Conservation (phyloP, 768 basidiomycete genomes). For the Mycena leptocephala region DNA sequence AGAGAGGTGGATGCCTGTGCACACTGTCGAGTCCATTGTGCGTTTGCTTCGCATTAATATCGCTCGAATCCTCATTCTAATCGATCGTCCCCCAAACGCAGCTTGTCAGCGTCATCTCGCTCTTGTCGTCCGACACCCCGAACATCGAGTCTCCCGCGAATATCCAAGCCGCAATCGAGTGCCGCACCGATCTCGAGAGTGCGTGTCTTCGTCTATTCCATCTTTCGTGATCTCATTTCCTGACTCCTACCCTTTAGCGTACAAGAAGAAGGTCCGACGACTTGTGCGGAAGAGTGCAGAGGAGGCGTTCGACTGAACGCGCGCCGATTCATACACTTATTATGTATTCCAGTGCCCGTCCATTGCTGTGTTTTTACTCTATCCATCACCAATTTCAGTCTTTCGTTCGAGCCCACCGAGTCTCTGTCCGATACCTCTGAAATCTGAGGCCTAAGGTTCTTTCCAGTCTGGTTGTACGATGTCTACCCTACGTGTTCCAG, state of each 20-base stretch:
- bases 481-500: too few relatives aligned
- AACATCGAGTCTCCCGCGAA: constrained; percentile 97
- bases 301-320: constrained; percentile 81
- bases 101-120: constrained; percentile 97
- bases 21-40: constrained; percentile 97
- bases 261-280: constrained; percentile 97
- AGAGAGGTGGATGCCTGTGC: constrained; percentile 98
- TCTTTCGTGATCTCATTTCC: constrained; percentile 32
- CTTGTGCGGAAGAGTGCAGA: constrained; percentile 92
- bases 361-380: constrained; percentile 31
- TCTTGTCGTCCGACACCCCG: constrained; percentile 92
- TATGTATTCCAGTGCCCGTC: constrained; percentile 21
- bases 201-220: constrained; percentile 38
- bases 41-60: constrained; percentile 44
- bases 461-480: too few relatives aligned
- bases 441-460: too few relatives aligned
- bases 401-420: background rate
- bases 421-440: too few relatives aligned
- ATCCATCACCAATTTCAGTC: constrained; percentile 4
- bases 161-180: constrained; percentile 94
- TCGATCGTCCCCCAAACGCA: constrained; percentile 49
- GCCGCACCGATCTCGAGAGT: constrained; percentile 78
- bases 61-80: constrained; percentile 4
- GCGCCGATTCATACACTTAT: constrained; percentile 14
- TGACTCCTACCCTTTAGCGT: constrained; percentile 63